These are phyloP conservation scores for Xylariaceae sp. DNA, from an alignment of 2,329 filamentous ascomycete genomes.

Conservation along the genomic window DNA sequence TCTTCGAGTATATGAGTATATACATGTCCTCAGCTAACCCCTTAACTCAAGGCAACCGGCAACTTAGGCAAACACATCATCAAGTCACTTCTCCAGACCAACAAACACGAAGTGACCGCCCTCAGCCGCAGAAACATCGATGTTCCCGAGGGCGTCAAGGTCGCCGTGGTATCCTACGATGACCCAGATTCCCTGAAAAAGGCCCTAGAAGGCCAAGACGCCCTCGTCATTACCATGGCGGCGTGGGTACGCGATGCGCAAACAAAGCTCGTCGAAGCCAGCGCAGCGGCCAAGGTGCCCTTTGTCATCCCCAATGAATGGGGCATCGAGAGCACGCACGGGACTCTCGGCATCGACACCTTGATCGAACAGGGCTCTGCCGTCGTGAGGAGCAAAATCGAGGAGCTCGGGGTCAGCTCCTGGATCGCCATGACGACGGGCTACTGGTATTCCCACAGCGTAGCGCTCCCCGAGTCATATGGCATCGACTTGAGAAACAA, in stretches of 20 bases:
- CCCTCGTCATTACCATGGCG: slow-evolving; percentile 50
- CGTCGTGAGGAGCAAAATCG: slow-evolving; percentile 34
- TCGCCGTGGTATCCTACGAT: slow-evolving; percentile 41
- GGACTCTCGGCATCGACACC: slow-evolving; percentile 33
- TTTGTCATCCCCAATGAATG: slow-evolving; percentile 53
- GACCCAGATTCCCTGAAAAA: slow-evolving; percentile 39
- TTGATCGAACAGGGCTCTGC: slow-evolving; percentile 18
- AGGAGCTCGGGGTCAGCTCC: slow-evolving; percentile 35
- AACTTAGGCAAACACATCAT: slow-evolving; percentile 37
- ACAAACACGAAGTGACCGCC: slow-evolving; percentile 47
- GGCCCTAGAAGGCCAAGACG: slow-evolving; percentile 51
- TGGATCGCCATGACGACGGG: slow-evolving; percentile 42
- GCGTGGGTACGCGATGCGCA: slow-evolving; percentile 42
- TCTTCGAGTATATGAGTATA: not conserved
- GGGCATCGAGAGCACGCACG: slow-evolving; percentile 36
- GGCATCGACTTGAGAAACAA: slow-evolving; percentile 45
- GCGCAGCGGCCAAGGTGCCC: slow-evolving; percentile 47
- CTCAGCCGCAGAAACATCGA: slow-evolving; percentile 40
- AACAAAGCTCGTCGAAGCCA: slow-evolving; percentile 47
- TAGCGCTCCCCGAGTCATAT: slow-evolving; percentile 37
- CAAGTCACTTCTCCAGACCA: slow-evolving; percentile 39
- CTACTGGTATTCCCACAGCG: slow-evolving; percentile 52
- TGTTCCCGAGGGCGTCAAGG: slow-evolving; percentile 41
- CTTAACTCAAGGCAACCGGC: slow-evolving; percentile 36
- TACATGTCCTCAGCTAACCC: not conserved